Evolutionary conservation across 768 basidiomycete genomes (phyloP).

Genomic region (Pisolithus orientalis): DNA sequence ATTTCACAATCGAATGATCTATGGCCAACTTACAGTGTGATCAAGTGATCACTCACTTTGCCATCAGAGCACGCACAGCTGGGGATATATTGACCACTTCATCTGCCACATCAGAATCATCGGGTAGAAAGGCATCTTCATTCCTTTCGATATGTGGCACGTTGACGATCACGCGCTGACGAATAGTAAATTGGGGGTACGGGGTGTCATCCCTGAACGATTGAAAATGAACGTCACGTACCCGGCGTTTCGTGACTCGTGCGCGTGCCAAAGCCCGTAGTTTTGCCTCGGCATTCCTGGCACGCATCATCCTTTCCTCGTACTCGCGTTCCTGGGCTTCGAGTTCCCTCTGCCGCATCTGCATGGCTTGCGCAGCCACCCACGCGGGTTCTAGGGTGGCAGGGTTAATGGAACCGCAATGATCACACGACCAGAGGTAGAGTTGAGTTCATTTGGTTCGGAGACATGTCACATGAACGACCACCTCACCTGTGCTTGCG

Average conservation of each 20-base stretch:
- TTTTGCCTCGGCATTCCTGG: conserved; percentile 56
- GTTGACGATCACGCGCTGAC: conserved; percentile 18
- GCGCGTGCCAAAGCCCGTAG: conserved; percentile 49
- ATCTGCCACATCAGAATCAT: conserved; percentile 29
- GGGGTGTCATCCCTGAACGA: conserved; percentile 2
- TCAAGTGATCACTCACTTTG: conserved; percentile 44
- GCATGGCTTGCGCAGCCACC: conserved; percentile 69
- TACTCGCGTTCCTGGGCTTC: conserved; percentile 64
- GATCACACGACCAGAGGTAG: not conserved
- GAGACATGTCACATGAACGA: not conserved
- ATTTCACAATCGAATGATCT: not conserved
- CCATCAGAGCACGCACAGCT: conserved; percentile 74
- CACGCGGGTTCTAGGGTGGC: conserved; percentile 53
- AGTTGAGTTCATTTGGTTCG: not conserved
- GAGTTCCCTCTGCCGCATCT: conserved; percentile 56
- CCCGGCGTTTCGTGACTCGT: conserved; percentile 55
- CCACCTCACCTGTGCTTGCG: conserved; percentile 23
- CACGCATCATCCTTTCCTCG: conserved; percentile 50
- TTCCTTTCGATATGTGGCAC: conserved; percentile 32
- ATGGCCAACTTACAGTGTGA: not conserved
- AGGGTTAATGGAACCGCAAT: conserved; percentile 20
- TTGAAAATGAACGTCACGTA: conserved; percentile 24
- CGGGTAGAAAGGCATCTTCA: conserved; percentile 73
- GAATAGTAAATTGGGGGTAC: conserved; percentile 1
- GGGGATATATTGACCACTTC: conserved; percentile 61